Conservation (phyloP, 192 early-diverging fungal species). For the Backusella sp. region DNA sequence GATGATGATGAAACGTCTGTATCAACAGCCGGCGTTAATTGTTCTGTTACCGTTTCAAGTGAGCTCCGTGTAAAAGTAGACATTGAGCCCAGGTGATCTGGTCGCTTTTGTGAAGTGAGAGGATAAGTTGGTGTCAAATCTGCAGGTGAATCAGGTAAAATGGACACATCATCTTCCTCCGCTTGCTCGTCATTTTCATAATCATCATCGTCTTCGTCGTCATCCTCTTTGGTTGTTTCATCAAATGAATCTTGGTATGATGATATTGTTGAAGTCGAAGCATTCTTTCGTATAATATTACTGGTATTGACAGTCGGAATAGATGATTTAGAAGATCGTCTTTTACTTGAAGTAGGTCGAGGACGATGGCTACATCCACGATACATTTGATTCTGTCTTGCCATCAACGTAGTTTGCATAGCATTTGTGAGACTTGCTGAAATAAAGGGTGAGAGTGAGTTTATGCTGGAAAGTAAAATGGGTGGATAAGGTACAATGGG, state of each 20-base stretch:
- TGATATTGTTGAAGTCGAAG: background rate
- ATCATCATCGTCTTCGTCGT: background rate
- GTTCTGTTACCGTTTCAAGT: slow-evolving; percentile 16
- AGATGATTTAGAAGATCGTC: background rate
- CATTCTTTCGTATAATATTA: background rate
- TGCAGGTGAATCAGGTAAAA: background rate
- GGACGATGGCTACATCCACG: background rate
- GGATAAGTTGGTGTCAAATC: background rate
- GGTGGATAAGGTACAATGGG: slow-evolving; percentile 52
- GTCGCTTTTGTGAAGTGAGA: background rate
- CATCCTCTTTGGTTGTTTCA: background rate
- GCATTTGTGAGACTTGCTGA: slow-evolving; percentile 40
- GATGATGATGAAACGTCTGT: background rate
- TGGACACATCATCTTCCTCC: background rate
- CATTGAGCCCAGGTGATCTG: background rate
- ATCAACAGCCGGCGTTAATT: background rate
- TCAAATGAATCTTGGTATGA: background rate
- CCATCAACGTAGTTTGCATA: slow-evolving; percentile 13
- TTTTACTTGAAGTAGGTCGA: background rate
- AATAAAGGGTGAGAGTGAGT: slow-evolving; percentile 44
- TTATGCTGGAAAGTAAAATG: slow-evolving; percentile 37
- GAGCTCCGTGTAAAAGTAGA: slow-evolving; percentile 17
- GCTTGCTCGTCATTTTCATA: background rate
- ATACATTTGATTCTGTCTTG: slow-evolving; percentile 15
- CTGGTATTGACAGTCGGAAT: background rate